phyloP scores from a whole-genome alignment of 2,329 filamentous ascomycete genomes.

The Ophiostoma sp. region DNA sequence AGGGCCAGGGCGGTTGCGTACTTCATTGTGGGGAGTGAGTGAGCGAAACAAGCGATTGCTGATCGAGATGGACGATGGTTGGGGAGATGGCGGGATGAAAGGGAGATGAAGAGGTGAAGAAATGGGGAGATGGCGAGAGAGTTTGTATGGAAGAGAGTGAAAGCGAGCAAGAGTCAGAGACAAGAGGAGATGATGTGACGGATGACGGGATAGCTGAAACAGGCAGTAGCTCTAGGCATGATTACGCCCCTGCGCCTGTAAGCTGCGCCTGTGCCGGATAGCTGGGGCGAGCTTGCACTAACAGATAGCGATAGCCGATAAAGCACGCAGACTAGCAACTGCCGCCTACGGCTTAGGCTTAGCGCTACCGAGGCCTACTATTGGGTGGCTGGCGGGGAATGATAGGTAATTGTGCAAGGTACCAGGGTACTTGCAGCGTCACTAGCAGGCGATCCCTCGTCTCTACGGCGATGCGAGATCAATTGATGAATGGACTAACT shows the following conservation, averaged over 20 bases:
- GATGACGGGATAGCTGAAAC: slow-evolving; percentile 30
- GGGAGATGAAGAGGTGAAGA: background rate
- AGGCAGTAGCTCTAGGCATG: slow-evolving; percentile 9
- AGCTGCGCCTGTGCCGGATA: background rate
- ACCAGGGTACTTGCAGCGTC: too few relatives aligned
- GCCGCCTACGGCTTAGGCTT: background rate
- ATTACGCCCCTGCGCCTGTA: background rate
- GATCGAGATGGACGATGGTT: background rate
- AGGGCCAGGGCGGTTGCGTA: slow-evolving; percentile 48
- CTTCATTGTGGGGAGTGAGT: slow-evolving; percentile 41
- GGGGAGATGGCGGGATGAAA: background rate
- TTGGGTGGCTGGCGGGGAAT: background rate
- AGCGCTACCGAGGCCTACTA: background rate
- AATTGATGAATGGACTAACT: too few relatives aligned
- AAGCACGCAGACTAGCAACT: background rate
- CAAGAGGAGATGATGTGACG: slow-evolving; percentile 6
- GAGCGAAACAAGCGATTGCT: background rate
- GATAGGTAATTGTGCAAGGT: too few relatives aligned
- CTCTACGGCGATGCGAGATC: too few relatives aligned
- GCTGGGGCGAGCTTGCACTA: background rate
- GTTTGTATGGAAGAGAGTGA: background rate
- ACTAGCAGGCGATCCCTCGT: too few relatives aligned
- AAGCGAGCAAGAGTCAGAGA: background rate
- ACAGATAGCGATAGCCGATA: background rate
- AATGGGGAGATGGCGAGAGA: background rate